These are phyloP conservation scores for Dioscorea alata DNA, from an alignment of 106 monocot genomes.

Conservation along the genomic window DNA sequence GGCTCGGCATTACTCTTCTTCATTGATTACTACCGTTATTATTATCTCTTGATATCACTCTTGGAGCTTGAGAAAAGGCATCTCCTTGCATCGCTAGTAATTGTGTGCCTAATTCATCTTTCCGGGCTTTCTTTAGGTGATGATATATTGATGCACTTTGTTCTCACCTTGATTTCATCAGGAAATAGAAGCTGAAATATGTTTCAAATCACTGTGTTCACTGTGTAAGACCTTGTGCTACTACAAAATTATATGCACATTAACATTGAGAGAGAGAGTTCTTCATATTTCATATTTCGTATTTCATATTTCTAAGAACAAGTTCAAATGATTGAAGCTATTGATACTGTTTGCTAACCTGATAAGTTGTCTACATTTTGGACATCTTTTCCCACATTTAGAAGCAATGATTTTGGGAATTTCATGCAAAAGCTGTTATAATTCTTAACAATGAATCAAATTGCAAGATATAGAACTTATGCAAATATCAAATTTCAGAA, in stretches of 20 bases:
- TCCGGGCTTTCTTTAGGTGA: not conserved
- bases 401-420: conserved; percentile 59
- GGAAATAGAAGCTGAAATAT: conserved; percentile 93
- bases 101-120: not conserved
- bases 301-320: too few species aligned
- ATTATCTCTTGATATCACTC: conserved; percentile 5
- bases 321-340: too few species aligned
- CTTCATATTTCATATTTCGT: not conserved
- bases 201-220: conserved; percentile 90
- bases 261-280: not conserved
- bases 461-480: too few species aligned
- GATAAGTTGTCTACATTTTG: conserved; percentile 85
- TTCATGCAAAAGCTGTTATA: conserved; percentile 78
- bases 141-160: conserved; percentile 9
- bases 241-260: conserved; percentile 25
- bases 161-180: conserved; percentile 59
- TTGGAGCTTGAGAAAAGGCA: not conserved
- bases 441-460: too few species aligned
- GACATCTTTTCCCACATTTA: conserved; percentile 78
- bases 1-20: conserved; percentile 21
- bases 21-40: conserved; percentile 2
- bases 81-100: not conserved
- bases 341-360: conserved; percentile 25
- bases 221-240: conserved; percentile 62
- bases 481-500: too few species aligned